Evolutionary conservation across 768 basidiomycete species (phyloP), one percentile per base, ranked within the genome.

Genomic region (Aureoboletus auriporus): DNA sequence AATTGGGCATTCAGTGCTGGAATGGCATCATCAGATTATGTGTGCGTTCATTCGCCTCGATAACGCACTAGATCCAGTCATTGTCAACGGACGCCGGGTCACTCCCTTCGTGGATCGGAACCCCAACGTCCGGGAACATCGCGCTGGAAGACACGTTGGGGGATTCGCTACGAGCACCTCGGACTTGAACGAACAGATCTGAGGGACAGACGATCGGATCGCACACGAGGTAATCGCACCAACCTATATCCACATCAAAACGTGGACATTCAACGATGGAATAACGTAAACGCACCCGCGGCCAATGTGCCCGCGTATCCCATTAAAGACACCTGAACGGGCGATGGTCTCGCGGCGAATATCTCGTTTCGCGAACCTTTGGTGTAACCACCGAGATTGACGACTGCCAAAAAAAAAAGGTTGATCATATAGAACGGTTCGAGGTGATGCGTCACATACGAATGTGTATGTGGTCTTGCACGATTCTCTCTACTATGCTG

Each of bases 341-440:
- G 77, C 42, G 69, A 69, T 13, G 75, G 72, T 23, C 77, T 67
- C 1, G 71, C 73, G 12, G 77, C 77, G 39, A 78, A 79, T 14
- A 78, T 68, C 43, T 78, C 77, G 48, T 79, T 78, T 47, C 70
- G 60, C 2, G 77, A 72, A 13, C 75, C 77, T 56, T 76, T 79
- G 28, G 77, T 78, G 50, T 79, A 78, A 9, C 77, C 77, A 5
- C 71, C 73, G 2, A 75, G 56, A 49, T 76, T 75, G 43, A 76
- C 62, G 20, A 76, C 74, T 75, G 52, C 35, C 11, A 40, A 43
- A 1, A 39, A 8, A n/a, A 23, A 23, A 23, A 23, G 20, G 20
- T 23, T 23, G 11, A 42, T 59, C 11, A 33, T 16, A 44, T 20
- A 36, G 6, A 33, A 27, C 7, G 10, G 16, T 41, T 30, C 14